Evolutionary conservation across 305 asterid species (phyloP), one percentile per base, ranked within the genome.

Genomic region (Fraxinus albicans): DNA sequence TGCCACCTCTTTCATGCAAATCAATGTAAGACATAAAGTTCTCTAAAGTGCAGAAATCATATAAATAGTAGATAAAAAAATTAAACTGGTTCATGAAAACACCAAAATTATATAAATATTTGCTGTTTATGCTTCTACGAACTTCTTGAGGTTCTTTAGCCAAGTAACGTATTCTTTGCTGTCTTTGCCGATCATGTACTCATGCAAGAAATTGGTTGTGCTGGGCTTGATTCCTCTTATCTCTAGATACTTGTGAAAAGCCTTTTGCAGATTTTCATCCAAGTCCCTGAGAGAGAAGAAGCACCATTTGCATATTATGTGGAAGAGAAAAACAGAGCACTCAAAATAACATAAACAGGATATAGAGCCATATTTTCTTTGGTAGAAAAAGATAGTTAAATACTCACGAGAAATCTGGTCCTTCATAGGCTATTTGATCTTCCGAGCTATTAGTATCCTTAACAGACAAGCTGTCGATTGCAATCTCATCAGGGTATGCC

Each of bases 241-340:
- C 88, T 96, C 98, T 63, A 96, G 88, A 87, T 93, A 96, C 93
- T 92, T 94, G 89, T 89, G 94, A 91, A 96, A 94, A 55, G 97
- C 96, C 89, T 92, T 91, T 92, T 94, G 98, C 90, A 96, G 86
- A 87, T 93, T 96, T 89, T 94, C 97, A 60, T 96, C 99, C 94
- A 96, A 89, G 83, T 94, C 97, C 85, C 98, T 93, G 86, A 69
- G 13, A 38, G 6, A 47, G 53, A 6, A 40, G 17, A 23, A 8
- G 9, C 27, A 36, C 9, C 2, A 65, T 79, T 69, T 38, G 31
- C 23, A 40, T 29, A 73, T 33, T 6, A 25, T 29, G 29, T 69
- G 21, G 36, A 69, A 69, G 38, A 82, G 40, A 70, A 44, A 36
- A 55, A 34, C 1, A 21, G 15, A 38, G 12, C 0, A 67, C 73